These are phyloP conservation scores for Aureoboletus auriporus DNA, from an alignment of 768 basidiomycete genomes.

Conservation along the genomic window DNA sequence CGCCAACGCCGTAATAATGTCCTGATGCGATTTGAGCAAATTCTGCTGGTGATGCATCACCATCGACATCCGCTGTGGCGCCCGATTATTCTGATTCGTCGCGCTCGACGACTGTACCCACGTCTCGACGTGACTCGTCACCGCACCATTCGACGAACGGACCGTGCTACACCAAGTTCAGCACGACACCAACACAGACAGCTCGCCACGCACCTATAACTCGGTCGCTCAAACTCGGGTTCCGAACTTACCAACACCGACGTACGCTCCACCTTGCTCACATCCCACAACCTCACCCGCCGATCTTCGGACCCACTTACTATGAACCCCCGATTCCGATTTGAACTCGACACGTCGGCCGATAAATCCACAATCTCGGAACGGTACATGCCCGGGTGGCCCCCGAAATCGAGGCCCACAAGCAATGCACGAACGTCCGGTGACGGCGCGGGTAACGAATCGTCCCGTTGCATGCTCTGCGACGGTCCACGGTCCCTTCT, in stretches of 20 bases:
- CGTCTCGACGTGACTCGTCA: conserved; percentile 58
- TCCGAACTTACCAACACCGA: conserved; percentile 77
- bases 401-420: conserved; percentile 75
- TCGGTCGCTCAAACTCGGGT: conserved; percentile 68
- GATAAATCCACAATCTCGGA: conserved; percentile 46
- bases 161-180: conserved; percentile 25
- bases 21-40: conserved; percentile 83
- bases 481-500: conserved; percentile 31
- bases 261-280: conserved; percentile 68
- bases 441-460: conserved; percentile 43
- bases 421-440: conserved; percentile 68
- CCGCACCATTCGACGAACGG: conserved; percentile 36
- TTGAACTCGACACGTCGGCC: conserved; percentile 35
- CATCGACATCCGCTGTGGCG: conserved; percentile 71
- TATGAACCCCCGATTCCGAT: conserved; percentile 65
- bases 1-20: conserved; percentile 80
- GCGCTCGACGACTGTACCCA: conserved; percentile 46
- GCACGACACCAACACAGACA: not conserved
- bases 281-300: conserved; percentile 84
- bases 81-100: conserved; percentile 54
- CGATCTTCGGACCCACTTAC: conserved; percentile 90
- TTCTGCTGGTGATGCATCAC: conserved; percentile 83
- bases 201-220: conserved; percentile 56
- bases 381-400: conserved; percentile 51
- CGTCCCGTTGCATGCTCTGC: conserved; percentile 31